Conservation (phyloP, 169 alveolate genomes). For the Plasmodium adleri region DNA sequence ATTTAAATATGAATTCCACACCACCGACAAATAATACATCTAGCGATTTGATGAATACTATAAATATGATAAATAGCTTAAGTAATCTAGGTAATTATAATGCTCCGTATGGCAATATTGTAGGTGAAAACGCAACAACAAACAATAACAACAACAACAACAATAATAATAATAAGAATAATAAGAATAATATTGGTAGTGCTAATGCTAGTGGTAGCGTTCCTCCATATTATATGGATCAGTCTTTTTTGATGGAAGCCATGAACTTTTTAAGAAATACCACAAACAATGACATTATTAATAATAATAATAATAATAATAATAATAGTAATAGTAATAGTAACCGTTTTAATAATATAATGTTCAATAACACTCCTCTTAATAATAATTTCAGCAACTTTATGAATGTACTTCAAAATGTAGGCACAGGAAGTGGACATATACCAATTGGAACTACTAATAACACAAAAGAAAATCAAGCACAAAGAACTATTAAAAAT, state of each 20-base stretch:
- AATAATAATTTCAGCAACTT: too few species aligned
- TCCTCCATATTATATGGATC: not conserved
- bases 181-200: not conserved
- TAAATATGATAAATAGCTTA: constrained; percentile 1
- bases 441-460: not conserved
- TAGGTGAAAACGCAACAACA: not conserved
- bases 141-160: not conserved
- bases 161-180: not conserved
- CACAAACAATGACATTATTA: not conserved
- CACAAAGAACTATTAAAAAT: not conserved
- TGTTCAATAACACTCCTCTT: too few species aligned
- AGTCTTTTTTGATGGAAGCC: not conserved
- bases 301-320: not conserved
- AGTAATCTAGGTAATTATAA: not conserved
- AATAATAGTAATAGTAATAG: too few species aligned
- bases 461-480: not conserved
- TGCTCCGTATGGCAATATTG: not conserved
- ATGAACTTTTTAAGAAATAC: not conserved
- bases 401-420: too few species aligned
- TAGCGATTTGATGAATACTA: not conserved
- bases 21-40: not conserved
- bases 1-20: constrained; percentile 9
- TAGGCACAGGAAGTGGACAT: not conserved
- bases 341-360: too few species aligned
- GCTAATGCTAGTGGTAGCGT: not conserved